These are phyloP conservation scores for Lizanozyma gosingica DNA, from an alignment of 1,139 yeast genomes.

Conservation along the genomic window DNA sequence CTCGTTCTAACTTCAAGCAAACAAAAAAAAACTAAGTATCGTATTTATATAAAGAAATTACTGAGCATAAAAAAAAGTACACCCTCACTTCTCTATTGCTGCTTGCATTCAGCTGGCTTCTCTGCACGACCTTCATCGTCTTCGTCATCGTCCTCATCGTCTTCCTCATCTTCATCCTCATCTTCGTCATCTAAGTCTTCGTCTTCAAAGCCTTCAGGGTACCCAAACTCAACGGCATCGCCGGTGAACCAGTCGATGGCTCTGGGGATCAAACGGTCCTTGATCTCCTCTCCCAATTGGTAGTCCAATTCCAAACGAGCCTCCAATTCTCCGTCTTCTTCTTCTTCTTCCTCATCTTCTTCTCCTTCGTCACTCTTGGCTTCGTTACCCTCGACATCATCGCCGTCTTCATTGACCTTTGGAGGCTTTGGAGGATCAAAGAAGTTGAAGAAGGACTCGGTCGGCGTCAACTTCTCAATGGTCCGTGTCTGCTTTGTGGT, in stretches of 20 bases:
- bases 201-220: slow-evolving; percentile 35
- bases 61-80: too few relatives aligned
- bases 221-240: slow-evolving; percentile 67
- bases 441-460: slow-evolving; percentile 90
- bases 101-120: slow-evolving; percentile 87
- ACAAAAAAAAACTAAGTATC: too few relatives aligned
- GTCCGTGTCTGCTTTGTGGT: slow-evolving; percentile 96
- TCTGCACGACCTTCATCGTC: slow-evolving; percentile 29
- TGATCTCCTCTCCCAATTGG: slow-evolving; percentile 92
- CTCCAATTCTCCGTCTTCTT: slow-evolving; percentile 69
- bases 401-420: slow-evolving; percentile 32
- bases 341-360: slow-evolving; percentile 44
- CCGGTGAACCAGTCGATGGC: slow-evolving; percentile 99
- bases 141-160: slow-evolving; percentile 26
- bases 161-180: slow-evolving; percentile 48
- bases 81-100: too few relatives aligned
- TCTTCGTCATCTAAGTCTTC: slow-evolving; percentile 44
- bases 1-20: too few relatives aligned
- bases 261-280: slow-evolving; percentile 90
- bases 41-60: too few relatives aligned
- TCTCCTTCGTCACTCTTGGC: slow-evolving; percentile 17
- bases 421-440: slow-evolving; percentile 91
- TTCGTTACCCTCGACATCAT: slow-evolving; percentile 36
- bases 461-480: slow-evolving; percentile 87
- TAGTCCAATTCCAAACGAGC: slow-evolving; percentile 85